phyloP scores from a whole-genome alignment of 2,329 filamentous ascomycete genomes.

The Claviceps purpurea region DNA sequence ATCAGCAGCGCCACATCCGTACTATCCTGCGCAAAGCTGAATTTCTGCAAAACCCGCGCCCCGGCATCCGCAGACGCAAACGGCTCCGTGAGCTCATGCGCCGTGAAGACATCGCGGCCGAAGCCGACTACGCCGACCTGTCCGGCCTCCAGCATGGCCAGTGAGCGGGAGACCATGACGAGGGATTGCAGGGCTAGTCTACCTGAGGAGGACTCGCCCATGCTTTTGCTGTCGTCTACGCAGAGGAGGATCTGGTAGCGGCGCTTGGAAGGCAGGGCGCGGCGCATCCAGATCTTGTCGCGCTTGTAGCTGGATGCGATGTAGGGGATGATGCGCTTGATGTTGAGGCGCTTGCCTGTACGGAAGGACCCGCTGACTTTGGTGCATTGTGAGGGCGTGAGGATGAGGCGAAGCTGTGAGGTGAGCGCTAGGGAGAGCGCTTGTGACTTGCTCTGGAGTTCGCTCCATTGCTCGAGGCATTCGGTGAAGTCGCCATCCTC shows the following conservation, averaged over 20 bases:
- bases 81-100: constrained; percentile 71
- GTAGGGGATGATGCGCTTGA: constrained; percentile 98
- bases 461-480: constrained; percentile 66
- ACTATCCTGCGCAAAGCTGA: constrained; percentile 71
- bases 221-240: constrained; percentile 88
- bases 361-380: constrained; percentile 95
- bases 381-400: constrained; percentile 85
- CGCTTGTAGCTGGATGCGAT: constrained; percentile 97
- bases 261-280: constrained; percentile 80
- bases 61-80: constrained; percentile 60
- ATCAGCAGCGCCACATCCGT: constrained; percentile 79
- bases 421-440: constrained; percentile 78
- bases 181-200: constrained; percentile 85
- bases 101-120: constrained; percentile 68
- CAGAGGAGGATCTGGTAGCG: constrained; percentile 96
- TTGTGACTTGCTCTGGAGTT: constrained; percentile 74
- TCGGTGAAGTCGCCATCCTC: constrained; percentile 38
- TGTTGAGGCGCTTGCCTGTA: constrained; percentile 94
- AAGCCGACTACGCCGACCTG: constrained; percentile 89
- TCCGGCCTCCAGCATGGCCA: constrained; percentile 88
- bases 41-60: constrained; percentile 69
- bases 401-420: constrained; percentile 88
- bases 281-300: constrained; percentile 99
- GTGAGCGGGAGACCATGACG: constrained; percentile 73
- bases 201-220: constrained; percentile 69